phyloP scores from a whole-genome alignment of 129 eudicot species.

The Arctium lappa region DNA sequence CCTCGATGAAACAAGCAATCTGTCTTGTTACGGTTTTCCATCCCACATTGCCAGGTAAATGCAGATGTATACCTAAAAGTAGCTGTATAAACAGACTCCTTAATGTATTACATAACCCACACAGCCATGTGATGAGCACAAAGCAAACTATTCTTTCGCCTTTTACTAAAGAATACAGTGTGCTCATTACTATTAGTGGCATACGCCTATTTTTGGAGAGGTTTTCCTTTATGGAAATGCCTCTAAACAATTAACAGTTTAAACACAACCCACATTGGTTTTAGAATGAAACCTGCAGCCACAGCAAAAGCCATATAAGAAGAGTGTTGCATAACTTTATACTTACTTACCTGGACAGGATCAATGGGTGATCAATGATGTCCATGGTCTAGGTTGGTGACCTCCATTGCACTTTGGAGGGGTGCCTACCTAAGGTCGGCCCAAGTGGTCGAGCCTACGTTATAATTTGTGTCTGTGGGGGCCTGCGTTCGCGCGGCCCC shows the following conservation, averaged over 20 bases:
- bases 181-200: constrained; percentile 27
- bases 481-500: background rate
- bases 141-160: constrained; percentile 72
- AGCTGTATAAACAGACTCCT: too few species aligned
- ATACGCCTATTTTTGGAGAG: constrained; percentile 26
- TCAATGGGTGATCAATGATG: background rate
- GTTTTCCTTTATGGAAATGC: background rate
- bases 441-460: constrained; percentile 33
- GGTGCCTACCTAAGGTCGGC: constrained; percentile 24
- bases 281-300: too few species aligned
- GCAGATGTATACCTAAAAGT: too few species aligned
- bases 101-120: background rate
- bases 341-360: background rate
- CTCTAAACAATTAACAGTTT: too few species aligned
- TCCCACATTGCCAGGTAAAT: too few species aligned
- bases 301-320: too few species aligned
- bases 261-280: too few species aligned
- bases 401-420: background rate
- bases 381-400: background rate
- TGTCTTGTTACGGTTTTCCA: too few species aligned
- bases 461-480: background rate
- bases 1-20: too few species aligned
- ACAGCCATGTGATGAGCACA: constrained; percentile 57
- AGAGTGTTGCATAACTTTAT: background rate
- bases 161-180: constrained; percentile 56